A percentile compares a stretch with the other conserved stretches of the same genome.
Conservation (phyloP, 257 asterid species). For the Cynanchum wilfordii region DNA sequence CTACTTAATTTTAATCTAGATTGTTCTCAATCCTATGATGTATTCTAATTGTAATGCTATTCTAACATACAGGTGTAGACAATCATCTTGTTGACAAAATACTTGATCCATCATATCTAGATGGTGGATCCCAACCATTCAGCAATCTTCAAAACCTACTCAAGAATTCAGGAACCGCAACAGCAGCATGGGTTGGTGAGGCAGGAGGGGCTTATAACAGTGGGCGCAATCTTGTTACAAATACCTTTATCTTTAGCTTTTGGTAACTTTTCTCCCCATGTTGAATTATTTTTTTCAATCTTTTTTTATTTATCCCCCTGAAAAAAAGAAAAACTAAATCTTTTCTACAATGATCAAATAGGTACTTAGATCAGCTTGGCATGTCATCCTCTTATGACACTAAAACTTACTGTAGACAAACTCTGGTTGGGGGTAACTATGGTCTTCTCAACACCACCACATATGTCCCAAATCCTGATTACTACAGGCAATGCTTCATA, state of each 20-base stretch:
- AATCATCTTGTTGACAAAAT: conserved; percentile 66
- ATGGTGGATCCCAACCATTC: conserved; percentile 52
- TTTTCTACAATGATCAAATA: conserved; percentile 16
- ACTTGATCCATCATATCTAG: conserved; percentile 59
- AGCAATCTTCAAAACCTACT: conserved; percentile 45
- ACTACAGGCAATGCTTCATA: conserved; percentile 51
- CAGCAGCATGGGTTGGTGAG: conserved; percentile 80
- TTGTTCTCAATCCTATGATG: neutral
- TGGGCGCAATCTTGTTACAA: conserved; percentile 62
- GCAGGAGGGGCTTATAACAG: conserved; percentile 89
- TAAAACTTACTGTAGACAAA: conserved; percentile 83
- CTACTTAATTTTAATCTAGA: neutral
- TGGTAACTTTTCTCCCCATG: conserved; percentile 41
- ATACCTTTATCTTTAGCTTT: conserved; percentile 75
- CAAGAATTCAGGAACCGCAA: conserved; percentile 28
- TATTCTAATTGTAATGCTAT: neutral
- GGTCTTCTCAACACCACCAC: conserved; percentile 66
- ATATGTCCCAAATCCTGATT: conserved; percentile 81
- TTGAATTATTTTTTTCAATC: neutral
- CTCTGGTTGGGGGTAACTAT: conserved; percentile 86
- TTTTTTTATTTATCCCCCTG: neutral
- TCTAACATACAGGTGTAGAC: conserved; percentile 44
- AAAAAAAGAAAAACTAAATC: neutral
- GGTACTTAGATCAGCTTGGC: conserved; percentile 93
- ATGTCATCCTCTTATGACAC: conserved; percentile 67